Conservation (phyloP, 2,329 filamentous ascomycete genomes). For the Xylaria sp. region DNA sequence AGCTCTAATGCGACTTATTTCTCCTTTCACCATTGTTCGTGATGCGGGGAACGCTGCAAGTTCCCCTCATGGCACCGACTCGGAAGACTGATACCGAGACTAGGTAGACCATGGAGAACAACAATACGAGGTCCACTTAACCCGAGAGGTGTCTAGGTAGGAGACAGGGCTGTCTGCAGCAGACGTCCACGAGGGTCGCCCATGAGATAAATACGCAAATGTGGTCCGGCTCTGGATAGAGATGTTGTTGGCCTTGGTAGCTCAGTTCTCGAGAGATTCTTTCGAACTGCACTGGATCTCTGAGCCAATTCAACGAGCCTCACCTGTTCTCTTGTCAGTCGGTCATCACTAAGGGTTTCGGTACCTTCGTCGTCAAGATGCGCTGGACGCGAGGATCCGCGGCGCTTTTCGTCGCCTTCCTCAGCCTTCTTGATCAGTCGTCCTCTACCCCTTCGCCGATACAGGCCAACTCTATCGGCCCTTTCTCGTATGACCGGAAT, state of each 20-base stretch:
- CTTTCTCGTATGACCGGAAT: constrained; percentile 37
- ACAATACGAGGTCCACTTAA: neutral
- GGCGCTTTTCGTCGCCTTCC: constrained; percentile 1
- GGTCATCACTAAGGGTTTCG: neutral
- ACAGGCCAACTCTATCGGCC: constrained; percentile 6
- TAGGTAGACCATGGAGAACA: neutral
- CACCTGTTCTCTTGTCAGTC: neutral
- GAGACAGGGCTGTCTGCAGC: too few relatives aligned
- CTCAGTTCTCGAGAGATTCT: neutral
- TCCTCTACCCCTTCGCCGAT: constrained; percentile 6
- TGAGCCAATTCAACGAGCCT: neutral
- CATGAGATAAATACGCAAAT: neutral
- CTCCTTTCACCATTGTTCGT: neutral
- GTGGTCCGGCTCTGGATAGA: neutral
- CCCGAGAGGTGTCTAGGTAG: neutral
- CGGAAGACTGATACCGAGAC: neutral
- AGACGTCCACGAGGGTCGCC: neutral
- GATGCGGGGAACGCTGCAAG: neutral
- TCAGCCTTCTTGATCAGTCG: neutral
- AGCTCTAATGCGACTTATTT: neutral
- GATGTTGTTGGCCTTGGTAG: neutral
- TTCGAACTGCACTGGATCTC: neutral
- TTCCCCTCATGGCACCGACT: neutral
- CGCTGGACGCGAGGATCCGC: constrained; percentile 1
- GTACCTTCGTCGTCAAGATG: constrained; percentile 4